Evolutionary conservation across 2,329 filamentous ascomycete genomes (phyloP), one percentile per base, ranked within the genome.

Genomic region (Neonectria coccinea): DNA sequence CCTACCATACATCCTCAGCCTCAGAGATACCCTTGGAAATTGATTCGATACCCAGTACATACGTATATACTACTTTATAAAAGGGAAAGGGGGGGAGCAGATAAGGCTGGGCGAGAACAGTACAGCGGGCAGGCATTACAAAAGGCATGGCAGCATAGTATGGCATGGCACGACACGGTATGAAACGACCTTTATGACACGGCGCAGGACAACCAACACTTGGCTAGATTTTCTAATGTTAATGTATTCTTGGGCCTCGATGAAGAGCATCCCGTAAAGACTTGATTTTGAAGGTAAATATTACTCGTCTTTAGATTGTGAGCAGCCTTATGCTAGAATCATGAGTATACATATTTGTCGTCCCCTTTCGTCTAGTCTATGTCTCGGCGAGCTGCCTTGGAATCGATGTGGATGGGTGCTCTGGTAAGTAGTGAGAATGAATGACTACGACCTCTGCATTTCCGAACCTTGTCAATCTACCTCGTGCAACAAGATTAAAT

Each of bases 1-100:
- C 10, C 66, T 79, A 5, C 78, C 78, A 3, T 83, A 82, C 62
- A 76, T 82, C 14, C 72, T 83, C 42, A 77, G 75, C 33, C 63
- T 80, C 47, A 67, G 72, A 41, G 70, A 75, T 7, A 78, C 77
- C n/a, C 59, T 72, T 4, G 77, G 73, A 22, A 78, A 74, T 25
- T 68, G 51, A 60, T 50, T n/a, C 29, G 9, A 20, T 25, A 48
- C 44, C 45, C 57, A 48, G 51, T 55, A 60, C 29, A 73, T 44
- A 42, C n/a, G n/a, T 42, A 72, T 51, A 67, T 25, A 47, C 33
- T 22, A 41, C 20, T 64, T 56, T 48, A 51, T 36, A 52, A 60
- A 48, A 9, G 42, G 20, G 45, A 33, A 10, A 33, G 31, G 31
- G 20, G 41, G 12, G 39, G 20, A 12, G 31, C 5, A 20, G 36